A percentile compares a stretch with the other conserved stretches of the same genome.
Evolutionary conservation across 306 rosid species (phyloP).

Genomic region (Sophora flavescens): DNA sequence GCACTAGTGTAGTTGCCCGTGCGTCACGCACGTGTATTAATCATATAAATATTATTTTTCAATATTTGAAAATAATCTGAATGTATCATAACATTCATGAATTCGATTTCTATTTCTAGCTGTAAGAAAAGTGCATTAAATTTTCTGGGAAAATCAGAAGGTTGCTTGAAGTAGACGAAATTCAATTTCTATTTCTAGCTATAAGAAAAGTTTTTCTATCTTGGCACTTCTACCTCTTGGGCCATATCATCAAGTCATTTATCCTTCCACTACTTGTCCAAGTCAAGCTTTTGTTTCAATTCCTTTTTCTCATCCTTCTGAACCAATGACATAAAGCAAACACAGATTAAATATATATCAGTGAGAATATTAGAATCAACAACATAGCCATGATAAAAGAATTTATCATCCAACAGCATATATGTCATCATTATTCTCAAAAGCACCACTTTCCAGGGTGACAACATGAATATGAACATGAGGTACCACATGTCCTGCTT

Average conservation of each 20-base stretch:
- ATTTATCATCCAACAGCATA: slow-evolving; percentile 76
- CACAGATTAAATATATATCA: slow-evolving; percentile 28
- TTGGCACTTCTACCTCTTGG: slow-evolving; percentile 69
- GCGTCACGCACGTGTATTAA: no score
- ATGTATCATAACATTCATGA: no score
- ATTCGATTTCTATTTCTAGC: no score
- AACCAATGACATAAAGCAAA: slow-evolving; percentile 38
- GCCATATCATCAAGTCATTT: slow-evolving; percentile 80
- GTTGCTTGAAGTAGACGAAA: slow-evolving; percentile 16
- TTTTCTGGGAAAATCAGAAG: background rate
- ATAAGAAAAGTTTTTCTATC: slow-evolving; percentile 75
- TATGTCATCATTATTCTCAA: slow-evolving; percentile 85
- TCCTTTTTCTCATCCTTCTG: slow-evolving; percentile 83
- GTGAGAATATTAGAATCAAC: slow-evolving; percentile 6
- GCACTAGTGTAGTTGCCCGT: no score
- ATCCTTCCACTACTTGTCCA: slow-evolving; percentile 82
- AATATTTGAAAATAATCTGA: no score
- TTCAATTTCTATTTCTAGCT: slow-evolving; percentile 3
- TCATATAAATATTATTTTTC: no score
- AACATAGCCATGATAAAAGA: slow-evolving; percentile 4
- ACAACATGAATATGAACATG: slow-evolving; percentile 92
- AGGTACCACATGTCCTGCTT: slow-evolving; percentile 91
- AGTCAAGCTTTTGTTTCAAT: slow-evolving; percentile 76
- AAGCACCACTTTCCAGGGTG: slow-evolving; percentile 78
- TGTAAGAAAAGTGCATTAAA: no score